phyloP scores from a whole-genome alignment of 2,329 filamentous ascomycete species.

The Xylaria sp. region DNA sequence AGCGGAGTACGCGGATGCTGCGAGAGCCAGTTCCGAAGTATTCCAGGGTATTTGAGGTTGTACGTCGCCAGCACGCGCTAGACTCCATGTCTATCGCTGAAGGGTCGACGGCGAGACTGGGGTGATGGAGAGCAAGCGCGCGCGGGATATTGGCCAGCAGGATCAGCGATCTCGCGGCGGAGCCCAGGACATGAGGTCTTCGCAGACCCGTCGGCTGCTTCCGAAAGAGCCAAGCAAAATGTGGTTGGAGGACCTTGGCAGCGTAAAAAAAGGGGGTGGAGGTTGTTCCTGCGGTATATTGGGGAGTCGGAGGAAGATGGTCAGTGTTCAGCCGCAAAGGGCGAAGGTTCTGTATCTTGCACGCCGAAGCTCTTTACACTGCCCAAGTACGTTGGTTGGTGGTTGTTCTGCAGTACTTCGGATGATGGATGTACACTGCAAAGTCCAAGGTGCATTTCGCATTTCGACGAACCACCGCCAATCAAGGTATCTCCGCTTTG shows the following conservation, averaged over 20 bases:
- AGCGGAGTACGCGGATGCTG: slow-evolving; percentile 37
- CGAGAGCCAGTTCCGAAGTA: slow-evolving; percentile 25
- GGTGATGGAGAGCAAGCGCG: slow-evolving; percentile 25
- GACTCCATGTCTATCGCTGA: slow-evolving; percentile 49
- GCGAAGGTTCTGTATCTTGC: slow-evolving; percentile 1
- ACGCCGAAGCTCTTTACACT: too few species aligned
- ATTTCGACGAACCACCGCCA: slow-evolving; percentile 13
- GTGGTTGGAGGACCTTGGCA: not conserved
- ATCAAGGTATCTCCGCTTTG: slow-evolving; percentile 16
- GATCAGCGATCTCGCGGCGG: slow-evolving; percentile 28
- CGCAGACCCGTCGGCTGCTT: not conserved
- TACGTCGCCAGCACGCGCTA: slow-evolving; percentile 47
- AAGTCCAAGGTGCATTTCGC: slow-evolving; percentile 7
- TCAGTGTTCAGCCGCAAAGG: slow-evolving; percentile 13
- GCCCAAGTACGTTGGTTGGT: slow-evolving; percentile 10
- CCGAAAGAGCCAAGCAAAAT: not conserved
- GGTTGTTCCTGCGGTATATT: not conserved
- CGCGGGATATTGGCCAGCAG: slow-evolving; percentile 22
- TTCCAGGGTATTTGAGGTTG: slow-evolving; percentile 41
- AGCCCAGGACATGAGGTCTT: slow-evolving; percentile 19
- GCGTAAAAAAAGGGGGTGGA: not conserved
- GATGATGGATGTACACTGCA: slow-evolving; percentile 11
- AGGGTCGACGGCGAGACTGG: slow-evolving; percentile 20
- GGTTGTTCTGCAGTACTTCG: not conserved
- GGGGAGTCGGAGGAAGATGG: not conserved